A percentile compares a stretch with the other conserved stretches of the same genome.
phyloP scores from a whole-genome alignment of 306 rosid genomes.

The Quercus rubra region DNA sequence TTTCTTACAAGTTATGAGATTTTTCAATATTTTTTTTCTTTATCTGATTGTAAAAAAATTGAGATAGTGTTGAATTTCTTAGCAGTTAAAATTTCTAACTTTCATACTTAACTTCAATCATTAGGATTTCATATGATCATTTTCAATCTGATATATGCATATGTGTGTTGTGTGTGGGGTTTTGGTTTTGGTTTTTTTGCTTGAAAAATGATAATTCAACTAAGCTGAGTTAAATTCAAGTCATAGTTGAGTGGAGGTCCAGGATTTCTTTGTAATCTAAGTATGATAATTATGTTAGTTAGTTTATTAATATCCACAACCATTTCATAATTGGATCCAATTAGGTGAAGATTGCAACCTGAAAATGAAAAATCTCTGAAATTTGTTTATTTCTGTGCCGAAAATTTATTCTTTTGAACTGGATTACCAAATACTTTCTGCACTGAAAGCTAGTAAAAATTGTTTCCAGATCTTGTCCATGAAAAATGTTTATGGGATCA shows the following conservation, averaged over 20 bases:
- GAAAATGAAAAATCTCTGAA: neutral
- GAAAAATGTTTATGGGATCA: neutral
- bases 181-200: neutral
- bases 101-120: neutral
- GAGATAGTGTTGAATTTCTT: neutral
- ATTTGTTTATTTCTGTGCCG: neutral
- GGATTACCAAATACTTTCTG: neutral
- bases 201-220: neutral
- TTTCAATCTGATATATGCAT: neutral
- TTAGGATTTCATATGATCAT: neutral
- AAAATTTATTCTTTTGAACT: neutral
- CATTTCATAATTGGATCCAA: neutral
- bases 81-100: neutral
- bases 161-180: neutral
- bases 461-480: neutral
- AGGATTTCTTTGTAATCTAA: neutral
- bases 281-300: neutral
- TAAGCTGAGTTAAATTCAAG: neutral
- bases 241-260: neutral
- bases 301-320: neutral
- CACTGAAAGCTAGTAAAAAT: neutral
- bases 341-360: neutral
- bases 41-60: neutral
- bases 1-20: neutral
- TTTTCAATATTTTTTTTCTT: neutral